These are phyloP conservation scores for Talinum fruticosum DNA, from an alignment of 148 eudicot genomes.

Conservation along the genomic window DNA sequence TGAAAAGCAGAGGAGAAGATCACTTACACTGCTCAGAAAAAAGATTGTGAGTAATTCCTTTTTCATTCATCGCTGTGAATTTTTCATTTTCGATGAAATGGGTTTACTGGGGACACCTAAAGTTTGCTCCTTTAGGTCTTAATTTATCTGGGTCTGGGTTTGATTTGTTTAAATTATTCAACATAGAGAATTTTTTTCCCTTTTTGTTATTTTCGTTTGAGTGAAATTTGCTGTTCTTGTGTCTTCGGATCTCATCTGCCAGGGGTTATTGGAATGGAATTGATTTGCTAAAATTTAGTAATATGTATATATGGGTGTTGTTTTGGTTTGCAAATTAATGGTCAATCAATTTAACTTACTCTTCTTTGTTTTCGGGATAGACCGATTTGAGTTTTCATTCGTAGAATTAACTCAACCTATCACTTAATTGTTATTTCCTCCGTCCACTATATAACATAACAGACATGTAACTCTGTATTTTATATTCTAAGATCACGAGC, in stretches of 20 bases:
- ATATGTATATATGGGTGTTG: no score
- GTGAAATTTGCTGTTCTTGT: no score
- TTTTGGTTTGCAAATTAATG: no score
- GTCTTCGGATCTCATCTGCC: background rate
- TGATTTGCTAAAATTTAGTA: background rate
- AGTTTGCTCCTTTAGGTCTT: background rate
- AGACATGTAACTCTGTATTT: background rate
- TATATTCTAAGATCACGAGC: background rate
- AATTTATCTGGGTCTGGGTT: background rate
- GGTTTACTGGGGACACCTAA: background rate
- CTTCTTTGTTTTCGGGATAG: no score
- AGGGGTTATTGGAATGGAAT: background rate
- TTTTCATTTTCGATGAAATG: background rate
- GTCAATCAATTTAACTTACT: no score
- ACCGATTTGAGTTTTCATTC: no score
- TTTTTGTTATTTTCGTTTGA: background rate
- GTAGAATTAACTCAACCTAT: no score
- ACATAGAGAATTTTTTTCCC: background rate
- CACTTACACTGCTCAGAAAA: background rate
- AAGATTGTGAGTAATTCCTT: background rate
- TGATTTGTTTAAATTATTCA: background rate
- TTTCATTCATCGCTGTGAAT: background rate
- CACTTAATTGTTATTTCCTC: no score
- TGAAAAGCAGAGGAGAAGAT: conserved; percentile 4
- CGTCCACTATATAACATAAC: background rate